These are phyloP conservation scores for Lachnum nothofagi DNA, from an alignment of 2,329 filamentous ascomycete genomes.

Conservation along the genomic window DNA sequence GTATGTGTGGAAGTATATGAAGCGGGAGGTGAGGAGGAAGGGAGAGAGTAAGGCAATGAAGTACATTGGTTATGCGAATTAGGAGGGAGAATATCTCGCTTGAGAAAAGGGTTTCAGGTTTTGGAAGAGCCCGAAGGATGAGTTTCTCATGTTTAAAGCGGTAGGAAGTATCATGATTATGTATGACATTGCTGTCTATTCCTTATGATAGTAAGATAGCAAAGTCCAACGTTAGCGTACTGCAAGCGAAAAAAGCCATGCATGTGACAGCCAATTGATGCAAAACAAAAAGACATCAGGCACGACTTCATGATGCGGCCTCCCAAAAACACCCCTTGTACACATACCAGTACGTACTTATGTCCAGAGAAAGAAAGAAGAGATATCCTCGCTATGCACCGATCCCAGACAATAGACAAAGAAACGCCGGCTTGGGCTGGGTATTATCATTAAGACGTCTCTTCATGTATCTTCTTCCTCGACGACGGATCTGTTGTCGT, in stretches of 20 bases:
- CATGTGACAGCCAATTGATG: constrained; percentile 1
- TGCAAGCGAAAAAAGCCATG: background rate
- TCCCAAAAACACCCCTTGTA: constrained; percentile 8
- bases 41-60: no score
- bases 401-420: constrained; percentile 7
- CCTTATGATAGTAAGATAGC: background rate
- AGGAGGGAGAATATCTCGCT: no score
- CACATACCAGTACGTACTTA: constrained; percentile 10
- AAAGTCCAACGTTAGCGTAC: background rate
- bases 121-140: no score
- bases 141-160: no score
- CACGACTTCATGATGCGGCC: constrained; percentile 1
- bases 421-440: constrained; percentile 3
- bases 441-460: constrained; percentile 14
- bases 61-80: no score
- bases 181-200: background rate
- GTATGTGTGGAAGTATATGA: constrained; percentile 35
- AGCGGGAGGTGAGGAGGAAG: constrained; percentile 3
- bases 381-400: constrained; percentile 19
- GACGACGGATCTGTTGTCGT: constrained; percentile 15
- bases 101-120: no score
- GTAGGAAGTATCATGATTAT: no score
- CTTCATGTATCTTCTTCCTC: constrained; percentile 20
- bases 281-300: constrained; percentile 3
- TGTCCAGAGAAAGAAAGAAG: constrained; percentile 6